A percentile compares a stretch with the other conserved stretches of the same genome.
These are phyloP conservation scores for Flaveria robusta DNA, from an alignment of 129 eudicot genomes.

Conservation along the genomic window DNA sequence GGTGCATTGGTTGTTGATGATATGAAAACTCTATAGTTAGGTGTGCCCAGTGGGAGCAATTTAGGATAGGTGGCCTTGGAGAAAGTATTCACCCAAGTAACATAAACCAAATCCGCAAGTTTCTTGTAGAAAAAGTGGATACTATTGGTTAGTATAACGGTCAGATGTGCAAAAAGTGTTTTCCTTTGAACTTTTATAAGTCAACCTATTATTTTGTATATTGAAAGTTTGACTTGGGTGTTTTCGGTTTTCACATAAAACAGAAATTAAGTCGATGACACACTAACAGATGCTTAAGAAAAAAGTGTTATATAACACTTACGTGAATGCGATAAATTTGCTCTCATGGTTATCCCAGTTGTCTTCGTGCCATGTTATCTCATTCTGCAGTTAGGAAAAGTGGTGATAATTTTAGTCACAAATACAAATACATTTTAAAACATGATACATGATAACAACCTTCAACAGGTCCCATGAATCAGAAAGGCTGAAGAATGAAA, in stretches of 20 bases:
- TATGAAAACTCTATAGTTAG: no score
- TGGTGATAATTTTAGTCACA: slow-evolving; percentile 10
- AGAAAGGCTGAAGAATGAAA: neutral
- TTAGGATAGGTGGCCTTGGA: no score
- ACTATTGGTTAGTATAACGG: neutral
- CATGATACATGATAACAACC: slow-evolving; percentile 13
- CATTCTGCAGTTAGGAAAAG: slow-evolving; percentile 50
- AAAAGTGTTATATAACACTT: slow-evolving; percentile 29
- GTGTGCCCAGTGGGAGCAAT: neutral
- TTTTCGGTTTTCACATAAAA: neutral
- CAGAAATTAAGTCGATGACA: neutral
- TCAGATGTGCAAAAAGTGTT: neutral
- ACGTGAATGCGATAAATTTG: slow-evolving; percentile 95
- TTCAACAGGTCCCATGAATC: neutral
- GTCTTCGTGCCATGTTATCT: slow-evolving; percentile 97
- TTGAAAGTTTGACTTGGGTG: neutral
- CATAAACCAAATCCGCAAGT: no score
- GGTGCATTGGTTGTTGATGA: no score
- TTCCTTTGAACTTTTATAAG: neutral
- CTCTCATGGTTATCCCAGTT: slow-evolving; percentile 86
- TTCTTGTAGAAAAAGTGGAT: neutral
- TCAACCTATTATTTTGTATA: neutral
- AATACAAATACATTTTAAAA: neutral
- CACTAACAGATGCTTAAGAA: neutral
- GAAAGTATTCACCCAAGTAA: neutral